Evolutionary conservation across 306 rosid species (phyloP), one percentile per base, ranked within the genome.

Genomic region (Malus orientalis): DNA sequence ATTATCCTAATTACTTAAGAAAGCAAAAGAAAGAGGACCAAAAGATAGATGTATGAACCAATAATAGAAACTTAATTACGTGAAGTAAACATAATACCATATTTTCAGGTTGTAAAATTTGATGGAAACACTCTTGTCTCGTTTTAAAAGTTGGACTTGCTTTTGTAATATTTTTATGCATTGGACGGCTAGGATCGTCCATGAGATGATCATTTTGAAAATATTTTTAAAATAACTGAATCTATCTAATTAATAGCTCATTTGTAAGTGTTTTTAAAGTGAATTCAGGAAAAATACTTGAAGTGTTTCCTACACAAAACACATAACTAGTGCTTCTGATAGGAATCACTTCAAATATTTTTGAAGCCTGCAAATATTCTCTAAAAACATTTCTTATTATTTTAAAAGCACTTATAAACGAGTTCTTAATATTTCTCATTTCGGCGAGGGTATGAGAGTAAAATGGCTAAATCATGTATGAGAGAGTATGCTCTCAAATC

Each of bases 21-120:
- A 25, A 30, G 22, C 25, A 13, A 5, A 22, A 32, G 8, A 61
- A 57, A 29, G 38, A 47, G 53, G 32, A 63, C 32, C 20, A 49
- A 14, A 49, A 15, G 70, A 4, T 20, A 29, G 70, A 62, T 25
- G n/a, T 40, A 62, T 38, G 33, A 47, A 11, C 67, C 62, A 38
- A 64, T 79, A 8, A 59, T 69, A 66, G 65, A 45, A 54, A 15
- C 11, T 79, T 53, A 66, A 64, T 73, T 55, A 65, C 83, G 67
- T 57, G 54, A 27, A 66, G 57, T 30, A 61, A 68, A 80, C 75
- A 51, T 20, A 32, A 68, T 63, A 44, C 83, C 57, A 42, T 10
- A 74, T 45, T 42, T 74, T 59, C 71, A 16, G 75, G 79, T 68
- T 30, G 33, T n/a, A 74, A 80, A 58, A 38, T 45, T 29, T 14